Percentiles rank a stretch among this genome's conserved stretches.
Evolutionary conservation across 2,329 filamentous ascomycete genomes (phyloP).

Genomic region (Aspergillus novofumigatus): DNA sequence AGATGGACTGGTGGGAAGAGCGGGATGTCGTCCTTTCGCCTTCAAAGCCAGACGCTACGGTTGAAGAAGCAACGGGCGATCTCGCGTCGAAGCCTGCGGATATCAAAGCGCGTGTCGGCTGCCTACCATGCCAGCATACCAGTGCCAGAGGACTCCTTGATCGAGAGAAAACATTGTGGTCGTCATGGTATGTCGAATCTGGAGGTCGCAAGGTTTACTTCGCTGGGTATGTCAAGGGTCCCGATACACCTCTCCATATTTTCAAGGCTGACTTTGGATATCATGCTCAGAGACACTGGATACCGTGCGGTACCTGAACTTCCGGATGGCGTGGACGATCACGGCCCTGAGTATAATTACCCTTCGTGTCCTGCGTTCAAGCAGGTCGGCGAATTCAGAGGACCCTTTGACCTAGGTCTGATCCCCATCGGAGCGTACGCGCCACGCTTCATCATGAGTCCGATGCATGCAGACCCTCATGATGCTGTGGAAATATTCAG

Average conservation of each 20-base stretch:
- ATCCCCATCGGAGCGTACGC: conserved; percentile 92
- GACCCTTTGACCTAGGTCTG: conserved; percentile 84
- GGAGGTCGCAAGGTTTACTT: conserved; percentile 80
- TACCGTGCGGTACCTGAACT: conserved; percentile 73
- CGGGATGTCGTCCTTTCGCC: conserved; percentile 63
- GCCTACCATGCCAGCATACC: conserved; percentile 80
- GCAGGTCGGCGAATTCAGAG: conserved; percentile 72
- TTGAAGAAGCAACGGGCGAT: conserved; percentile 24
- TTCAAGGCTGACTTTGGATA: conserved; percentile 3
- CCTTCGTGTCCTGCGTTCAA: conserved; percentile 80
- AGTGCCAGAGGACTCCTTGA: conserved; percentile 67
- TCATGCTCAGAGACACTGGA: conserved; percentile 68
- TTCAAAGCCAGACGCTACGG: conserved; percentile 20
- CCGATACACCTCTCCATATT: background rate
- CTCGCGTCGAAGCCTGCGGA: conserved; percentile 27
- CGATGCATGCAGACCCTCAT: conserved; percentile 80
- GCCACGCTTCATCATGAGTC: conserved; percentile 61
- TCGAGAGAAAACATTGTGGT: conserved; percentile 75
- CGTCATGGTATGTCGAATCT: conserved; percentile 75
- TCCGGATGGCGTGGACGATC: conserved; percentile 64
- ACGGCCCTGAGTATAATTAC: conserved; percentile 60
- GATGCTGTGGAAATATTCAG: conserved; percentile 86
- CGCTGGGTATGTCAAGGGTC: conserved; percentile 49
- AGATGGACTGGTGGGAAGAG: conserved; percentile 94
- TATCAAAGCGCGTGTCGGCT: conserved; percentile 70